Percentiles rank a stretch among this genome's conserved stretches.
These are phyloP conservation scores for Lasiodiplodia sp. DNA, from an alignment of 2,329 filamentous ascomycete genomes.

Conservation along the genomic window DNA sequence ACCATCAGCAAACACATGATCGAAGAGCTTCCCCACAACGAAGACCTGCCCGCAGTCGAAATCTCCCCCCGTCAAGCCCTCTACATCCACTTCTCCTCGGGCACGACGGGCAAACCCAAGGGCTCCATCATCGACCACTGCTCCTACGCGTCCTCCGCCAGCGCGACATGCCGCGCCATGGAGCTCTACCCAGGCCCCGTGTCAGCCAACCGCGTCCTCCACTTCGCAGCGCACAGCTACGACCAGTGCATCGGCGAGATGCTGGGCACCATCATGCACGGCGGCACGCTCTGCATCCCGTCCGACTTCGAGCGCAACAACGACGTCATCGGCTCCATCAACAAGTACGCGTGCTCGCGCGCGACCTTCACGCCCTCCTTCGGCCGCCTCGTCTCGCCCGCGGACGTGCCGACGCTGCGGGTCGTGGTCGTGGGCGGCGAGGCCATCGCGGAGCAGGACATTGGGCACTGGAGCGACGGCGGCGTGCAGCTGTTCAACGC, in stretches of 20 bases:
- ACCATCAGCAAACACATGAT: too few relatives aligned
- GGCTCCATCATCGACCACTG: neutral
- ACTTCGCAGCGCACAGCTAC: conserved; percentile 36
- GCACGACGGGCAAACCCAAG: neutral
- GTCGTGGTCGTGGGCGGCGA: conserved; percentile 44
- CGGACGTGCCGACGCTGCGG: conserved; percentile 54
- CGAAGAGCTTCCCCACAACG: neutral
- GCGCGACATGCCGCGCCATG: neutral
- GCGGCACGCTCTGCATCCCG: conserved; percentile 52
- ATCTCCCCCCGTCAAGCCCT: neutral
- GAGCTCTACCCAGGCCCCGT: conserved; percentile 39
- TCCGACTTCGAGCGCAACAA: conserved; percentile 49
- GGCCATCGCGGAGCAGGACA: conserved; percentile 29
- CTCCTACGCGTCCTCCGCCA: neutral
- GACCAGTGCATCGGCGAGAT: conserved; percentile 46
- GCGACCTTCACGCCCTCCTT: conserved; percentile 49
- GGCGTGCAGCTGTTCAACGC: conserved; percentile 3
- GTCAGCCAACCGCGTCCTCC: conserved; percentile 39
- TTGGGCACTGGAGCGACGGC: conserved; percentile 32
- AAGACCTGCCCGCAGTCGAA: neutral
- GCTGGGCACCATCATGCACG: conserved; percentile 41
- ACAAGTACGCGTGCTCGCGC: conserved; percentile 33
- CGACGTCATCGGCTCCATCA: conserved; percentile 57
- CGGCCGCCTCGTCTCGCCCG: conserved; percentile 46
- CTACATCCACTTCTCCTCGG: neutral